These are phyloP conservation scores for Chlorella sp. DNA, from an alignment of 139 green algal genomes.

Conservation along the genomic window DNA sequence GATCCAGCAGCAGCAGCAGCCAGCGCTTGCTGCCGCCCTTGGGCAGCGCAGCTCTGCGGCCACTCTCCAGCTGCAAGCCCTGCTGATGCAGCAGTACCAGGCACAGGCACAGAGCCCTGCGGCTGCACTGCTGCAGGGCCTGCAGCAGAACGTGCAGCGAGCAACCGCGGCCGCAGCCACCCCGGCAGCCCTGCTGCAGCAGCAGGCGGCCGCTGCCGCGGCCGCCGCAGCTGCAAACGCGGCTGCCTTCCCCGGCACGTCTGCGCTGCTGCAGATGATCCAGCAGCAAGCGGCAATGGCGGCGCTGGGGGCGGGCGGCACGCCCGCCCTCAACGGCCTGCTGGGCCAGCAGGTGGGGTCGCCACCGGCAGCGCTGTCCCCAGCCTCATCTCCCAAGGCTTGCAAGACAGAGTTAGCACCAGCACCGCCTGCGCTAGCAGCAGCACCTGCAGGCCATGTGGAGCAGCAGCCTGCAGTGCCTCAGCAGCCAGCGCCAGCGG, in stretches of 20 bases:
- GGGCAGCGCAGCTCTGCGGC: constrained; percentile 10
- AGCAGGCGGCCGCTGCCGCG: not conserved
- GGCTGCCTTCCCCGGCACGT: not conserved
- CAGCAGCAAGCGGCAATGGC: not conserved
- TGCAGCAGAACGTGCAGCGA: constrained; percentile 16
- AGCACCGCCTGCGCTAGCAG: not conserved
- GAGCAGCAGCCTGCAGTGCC: not conserved
- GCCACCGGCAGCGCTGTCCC: not conserved
- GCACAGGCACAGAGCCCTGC: not conserved
- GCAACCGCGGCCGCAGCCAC: not conserved
- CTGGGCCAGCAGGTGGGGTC: not conserved
- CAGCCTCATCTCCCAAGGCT: no score
- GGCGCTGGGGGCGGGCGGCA: no score
- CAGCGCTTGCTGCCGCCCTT: constrained; percentile 1
- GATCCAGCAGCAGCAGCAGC: constrained; percentile 8
- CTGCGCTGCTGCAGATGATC: not conserved
- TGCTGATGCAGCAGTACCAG: constrained; percentile 3
- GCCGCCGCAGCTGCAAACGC: not conserved
- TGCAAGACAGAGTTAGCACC: not conserved
- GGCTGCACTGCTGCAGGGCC: not conserved
- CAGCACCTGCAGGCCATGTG: not conserved
- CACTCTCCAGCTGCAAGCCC: constrained; percentile 9
- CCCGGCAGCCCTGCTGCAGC: not conserved
- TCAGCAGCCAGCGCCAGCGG: not conserved
- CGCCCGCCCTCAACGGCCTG: no score